These are phyloP conservation scores for Amaranthus hypochondriacus DNA, from an alignment of 148 eudicot genomes.

Conservation along the genomic window DNA sequence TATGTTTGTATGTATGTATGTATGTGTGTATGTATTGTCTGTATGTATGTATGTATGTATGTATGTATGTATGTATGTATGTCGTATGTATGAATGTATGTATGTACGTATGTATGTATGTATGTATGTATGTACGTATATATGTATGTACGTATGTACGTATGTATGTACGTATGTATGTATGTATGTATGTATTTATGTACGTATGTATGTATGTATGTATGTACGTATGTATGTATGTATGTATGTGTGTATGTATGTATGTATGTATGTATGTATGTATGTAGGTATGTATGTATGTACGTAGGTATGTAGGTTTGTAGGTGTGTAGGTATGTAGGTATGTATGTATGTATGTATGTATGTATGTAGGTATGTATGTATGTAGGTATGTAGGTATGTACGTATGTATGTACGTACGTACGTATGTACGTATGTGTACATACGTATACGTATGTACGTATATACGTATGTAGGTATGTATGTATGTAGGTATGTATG, in stretches of 20 bases:
- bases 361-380: not conserved
- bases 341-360: not conserved
- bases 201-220: not conserved
- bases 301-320: too few relatives aligned
- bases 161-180: not conserved
- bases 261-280: not conserved
- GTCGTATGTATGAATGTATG: not conserved
- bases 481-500: not conserved
- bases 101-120: not conserved
- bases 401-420: not conserved
- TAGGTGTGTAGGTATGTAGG: not conserved
- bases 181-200: not conserved
- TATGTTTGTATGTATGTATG: not conserved
- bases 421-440: not conserved
- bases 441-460: not conserved
- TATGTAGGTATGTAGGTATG: not conserved
- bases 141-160: not conserved
- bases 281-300: not conserved
- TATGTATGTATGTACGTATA: constrained; percentile 1
- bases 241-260: constrained; percentile 1
- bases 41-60: not conserved
- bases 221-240: not conserved
- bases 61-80: not conserved
- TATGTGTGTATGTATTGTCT: not conserved
- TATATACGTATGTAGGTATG: not conserved